These are phyloP conservation scores for Globisporangium nodosum DNA, from an alignment of 352 stramenopile genomes.

Conservation along the genomic window DNA sequence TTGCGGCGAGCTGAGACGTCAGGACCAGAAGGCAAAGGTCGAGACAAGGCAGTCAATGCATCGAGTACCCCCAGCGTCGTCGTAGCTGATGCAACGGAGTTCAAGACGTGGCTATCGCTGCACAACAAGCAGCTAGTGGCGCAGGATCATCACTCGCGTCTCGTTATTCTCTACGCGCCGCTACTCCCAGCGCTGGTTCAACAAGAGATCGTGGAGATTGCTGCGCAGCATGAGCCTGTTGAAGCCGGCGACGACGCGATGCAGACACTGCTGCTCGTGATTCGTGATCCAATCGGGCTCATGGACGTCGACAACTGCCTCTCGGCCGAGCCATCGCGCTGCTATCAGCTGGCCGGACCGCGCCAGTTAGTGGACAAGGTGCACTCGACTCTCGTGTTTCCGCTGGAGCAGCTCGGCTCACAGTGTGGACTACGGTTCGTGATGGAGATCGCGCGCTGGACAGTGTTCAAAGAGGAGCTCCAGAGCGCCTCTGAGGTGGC, in stretches of 20 bases:
- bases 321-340: background rate
- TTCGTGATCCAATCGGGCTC: constrained; percentile 7
- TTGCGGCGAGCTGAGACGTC: background rate
- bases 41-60: background rate
- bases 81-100: background rate
- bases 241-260: background rate
- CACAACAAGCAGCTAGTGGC: background rate
- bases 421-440: constrained; percentile 58
- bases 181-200: background rate
- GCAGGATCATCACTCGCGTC: background rate
- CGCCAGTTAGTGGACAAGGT: constrained; percentile 6
- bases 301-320: constrained; percentile 1
- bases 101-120: constrained; percentile 6
- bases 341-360: background rate
- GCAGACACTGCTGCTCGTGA: constrained; percentile 12
- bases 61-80: background rate
- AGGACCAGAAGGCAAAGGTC: background rate
- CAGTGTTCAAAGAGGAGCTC: constrained; percentile 3
- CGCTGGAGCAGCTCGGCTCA: constrained; percentile 30
- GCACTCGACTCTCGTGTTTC: constrained; percentile 9
- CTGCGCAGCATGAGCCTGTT: background rate
- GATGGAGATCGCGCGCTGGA: constrained; percentile 37
- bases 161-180: constrained; percentile 11
- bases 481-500: background rate
- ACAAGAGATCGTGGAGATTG: constrained; percentile 2